Conservation (phyloP, 2,329 filamentous ascomycete species). For the Exophiala sp. region DNA sequence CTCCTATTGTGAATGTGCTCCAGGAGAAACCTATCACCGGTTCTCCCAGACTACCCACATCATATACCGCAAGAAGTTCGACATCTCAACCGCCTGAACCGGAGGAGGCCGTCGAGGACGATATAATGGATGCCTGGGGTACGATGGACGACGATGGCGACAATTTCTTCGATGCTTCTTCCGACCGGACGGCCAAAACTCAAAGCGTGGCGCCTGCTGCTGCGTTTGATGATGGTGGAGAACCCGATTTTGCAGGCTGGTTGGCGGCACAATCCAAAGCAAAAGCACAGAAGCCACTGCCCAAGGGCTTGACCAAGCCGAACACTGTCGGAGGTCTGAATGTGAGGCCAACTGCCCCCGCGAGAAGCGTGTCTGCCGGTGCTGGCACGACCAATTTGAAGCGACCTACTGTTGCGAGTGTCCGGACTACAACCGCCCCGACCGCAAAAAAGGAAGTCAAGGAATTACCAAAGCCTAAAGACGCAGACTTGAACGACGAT, state of each 20-base stretch:
- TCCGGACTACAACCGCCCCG: conserved; percentile 43
- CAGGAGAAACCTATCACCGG: conserved; percentile 10
- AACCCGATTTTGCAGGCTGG: conserved; percentile 96
- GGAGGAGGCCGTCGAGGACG: conserved; percentile 53
- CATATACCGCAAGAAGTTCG: conserved; percentile 12
- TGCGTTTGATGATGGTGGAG: conserved; percentile 70
- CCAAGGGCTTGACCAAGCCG: conserved; percentile 72
- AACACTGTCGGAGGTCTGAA: conserved; percentile 32
- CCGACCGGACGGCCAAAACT: conserved; percentile 31
- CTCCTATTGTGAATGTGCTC: conserved; percentile 28
- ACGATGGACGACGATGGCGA: conserved; percentile 53
- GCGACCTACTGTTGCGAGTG: conserved; percentile 32
- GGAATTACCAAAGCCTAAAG: conserved; percentile 19
- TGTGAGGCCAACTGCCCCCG: conserved; percentile 33
- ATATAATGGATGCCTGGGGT: conserved; percentile 69
- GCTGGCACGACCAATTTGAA: conserved; percentile 29
- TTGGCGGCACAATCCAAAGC: conserved; percentile 75
- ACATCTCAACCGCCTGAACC: conserved; percentile 31
- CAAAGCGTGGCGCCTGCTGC: conserved; percentile 32
- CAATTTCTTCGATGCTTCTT: conserved; percentile 41
- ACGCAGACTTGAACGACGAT: conserved; percentile 34
- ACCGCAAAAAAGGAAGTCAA: conserved; percentile 61
- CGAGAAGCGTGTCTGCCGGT: conserved; percentile 37
- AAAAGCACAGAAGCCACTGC: conserved; percentile 66
- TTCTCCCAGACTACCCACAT: not conserved